Percentiles rank a stretch among this genome's conserved stretches.
These are phyloP conservation scores for Pyrus bretschneideri DNA, from an alignment of 306 rosid genomes.

Conservation along the genomic window DNA sequence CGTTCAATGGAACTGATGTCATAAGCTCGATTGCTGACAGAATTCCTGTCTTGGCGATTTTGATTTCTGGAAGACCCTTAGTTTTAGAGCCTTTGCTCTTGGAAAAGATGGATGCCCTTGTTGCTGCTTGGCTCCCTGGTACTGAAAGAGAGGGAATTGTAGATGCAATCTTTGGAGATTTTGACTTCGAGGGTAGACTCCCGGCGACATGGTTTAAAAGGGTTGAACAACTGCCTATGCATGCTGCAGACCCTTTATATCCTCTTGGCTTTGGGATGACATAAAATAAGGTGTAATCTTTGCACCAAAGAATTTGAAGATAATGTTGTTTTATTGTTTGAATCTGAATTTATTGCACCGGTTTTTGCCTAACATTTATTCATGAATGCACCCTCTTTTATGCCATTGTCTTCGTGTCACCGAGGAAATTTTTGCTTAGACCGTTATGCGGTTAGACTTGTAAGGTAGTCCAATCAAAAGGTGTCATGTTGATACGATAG, in stretches of 20 bases:
- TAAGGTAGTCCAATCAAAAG: background rate
- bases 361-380: background rate
- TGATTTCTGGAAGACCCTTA: conserved; percentile 81
- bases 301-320: background rate
- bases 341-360: background rate
- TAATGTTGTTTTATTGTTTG: no score
- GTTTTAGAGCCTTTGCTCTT: conserved; percentile 52
- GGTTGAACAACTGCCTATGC: conserved; percentile 35
- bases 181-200: conserved; percentile 63
- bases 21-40: conserved; percentile 52
- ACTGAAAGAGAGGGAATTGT: conserved; percentile 73
- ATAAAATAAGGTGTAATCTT: conserved; percentile 2
- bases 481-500: no score
- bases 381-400: background rate
- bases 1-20: conserved; percentile 42
- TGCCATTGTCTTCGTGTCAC: background rate
- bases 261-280: conserved; percentile 60
- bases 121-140: conserved; percentile 96
- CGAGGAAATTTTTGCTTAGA: no score
- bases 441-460: background rate
- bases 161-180: conserved; percentile 65
- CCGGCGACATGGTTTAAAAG: conserved; percentile 75
- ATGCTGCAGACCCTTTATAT: conserved; percentile 44
- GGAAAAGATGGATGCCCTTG: conserved; percentile 57
- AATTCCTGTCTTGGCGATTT: conserved; percentile 65